Evolutionary conservation across 1,284 basidiomycete genomes (phyloP), one percentile per base, ranked within the genome.

Genomic region (Lignosus rhinocerotis): DNA sequence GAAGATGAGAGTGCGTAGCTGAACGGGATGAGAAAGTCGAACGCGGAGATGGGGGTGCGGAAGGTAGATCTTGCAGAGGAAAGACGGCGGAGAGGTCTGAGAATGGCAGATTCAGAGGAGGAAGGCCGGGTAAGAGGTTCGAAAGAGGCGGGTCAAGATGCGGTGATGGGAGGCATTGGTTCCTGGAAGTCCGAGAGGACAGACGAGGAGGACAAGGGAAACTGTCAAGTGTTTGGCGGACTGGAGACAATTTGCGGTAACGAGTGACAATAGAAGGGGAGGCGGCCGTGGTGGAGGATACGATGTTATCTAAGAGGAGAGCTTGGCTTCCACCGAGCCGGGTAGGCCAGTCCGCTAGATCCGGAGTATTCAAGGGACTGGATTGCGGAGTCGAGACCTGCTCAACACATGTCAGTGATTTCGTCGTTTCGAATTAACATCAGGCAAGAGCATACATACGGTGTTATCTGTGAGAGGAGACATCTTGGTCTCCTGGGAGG

Each of bases 141-240:
- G 61, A 51, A 33, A 67, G 65, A 8, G 65, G 67, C 5, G 60
- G 57, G 39, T 67, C 65, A 17, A 66, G 56, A 31, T 66, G 61
- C 2, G 60, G 54, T 16, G 65, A 59, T 0, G 59, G 54, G 39
- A 60, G 59, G 34, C 34, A 54, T 17, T 52, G 54, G 10, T 51
- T 47, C 17, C 33, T 55, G 17, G 51, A 41, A 12, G 49, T 42
- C 5, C 53, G 57, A 14, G 55, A 41, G 9, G 46, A 30, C 9
- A 55, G 32, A 6, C 43, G 36, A 6, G 51, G 41, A 53, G 32
- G 34, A 17, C 39, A 33, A 36, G 6, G 19, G 43, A 21, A 11
- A 17, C 39, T 9, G 33, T 31, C 19, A 9, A 25, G 14, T 25
- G 21, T n/a, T 12, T 34, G 41, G n/a, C 47, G 39, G 21, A 39